Percentiles rank a stretch among this genome's conserved stretches.
Conservation (phyloP, 768 basidiomycete species). For the Lepiota venenata region DNA sequence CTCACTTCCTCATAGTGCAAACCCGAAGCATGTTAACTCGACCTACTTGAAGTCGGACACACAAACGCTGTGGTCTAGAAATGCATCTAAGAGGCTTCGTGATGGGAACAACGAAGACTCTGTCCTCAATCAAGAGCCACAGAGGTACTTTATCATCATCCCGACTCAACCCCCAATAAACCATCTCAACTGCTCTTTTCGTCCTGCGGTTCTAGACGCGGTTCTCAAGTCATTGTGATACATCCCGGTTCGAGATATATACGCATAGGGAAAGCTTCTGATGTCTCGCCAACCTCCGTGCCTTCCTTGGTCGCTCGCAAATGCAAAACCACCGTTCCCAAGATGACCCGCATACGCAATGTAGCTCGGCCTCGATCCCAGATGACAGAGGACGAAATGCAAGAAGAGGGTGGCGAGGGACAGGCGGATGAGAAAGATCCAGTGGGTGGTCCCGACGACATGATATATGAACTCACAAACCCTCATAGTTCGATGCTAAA, state of each 20-base stretch:
- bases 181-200: background rate
- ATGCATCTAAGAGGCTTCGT: constrained; percentile 24
- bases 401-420: background rate
- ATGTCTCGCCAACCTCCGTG: constrained; percentile 66
- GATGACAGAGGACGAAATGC: constrained; percentile 3
- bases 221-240: constrained; percentile 74
- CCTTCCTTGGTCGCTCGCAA: constrained; percentile 75
- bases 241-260: constrained; percentile 76
- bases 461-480: background rate
- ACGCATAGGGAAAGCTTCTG: constrained; percentile 74
- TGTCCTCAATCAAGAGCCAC: constrained; percentile 2
- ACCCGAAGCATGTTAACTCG: constrained; percentile 77
- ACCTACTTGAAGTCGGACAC: constrained; percentile 76
- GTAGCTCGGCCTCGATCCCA: constrained; percentile 5
- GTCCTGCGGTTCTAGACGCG: constrained; percentile 47
- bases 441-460: constrained; percentile 34
- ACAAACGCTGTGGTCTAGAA: constrained; percentile 73
- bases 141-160: background rate
- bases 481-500: constrained; percentile 67
- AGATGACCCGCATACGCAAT: constrained; percentile 27
- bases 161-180: no score
- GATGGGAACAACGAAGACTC: constrained; percentile 10
- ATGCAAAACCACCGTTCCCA: constrained; percentile 41
- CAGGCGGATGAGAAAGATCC: constrained; percentile 51
- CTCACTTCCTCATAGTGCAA: constrained; percentile 43